These are phyloP conservation scores for Penicillium alfredii DNA, from an alignment of 495 filamentous ascomycete genomes.

Conservation along the genomic window DNA sequence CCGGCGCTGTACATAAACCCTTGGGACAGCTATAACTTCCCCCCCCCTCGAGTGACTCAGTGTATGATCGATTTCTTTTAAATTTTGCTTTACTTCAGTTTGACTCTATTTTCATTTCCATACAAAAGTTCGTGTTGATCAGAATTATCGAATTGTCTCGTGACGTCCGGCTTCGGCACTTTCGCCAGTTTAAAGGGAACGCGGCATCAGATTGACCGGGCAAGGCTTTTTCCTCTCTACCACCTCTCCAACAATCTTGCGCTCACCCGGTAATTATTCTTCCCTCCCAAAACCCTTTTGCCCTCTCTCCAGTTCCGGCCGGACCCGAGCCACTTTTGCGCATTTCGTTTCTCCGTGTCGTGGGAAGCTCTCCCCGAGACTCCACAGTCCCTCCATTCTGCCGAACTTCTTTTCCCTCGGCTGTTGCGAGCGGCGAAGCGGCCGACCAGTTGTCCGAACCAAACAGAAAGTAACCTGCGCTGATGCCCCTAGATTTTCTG, in stretches of 20 bases:
- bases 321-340: constrained; percentile 29
- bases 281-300: constrained; percentile 11
- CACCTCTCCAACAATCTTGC: constrained; percentile 3
- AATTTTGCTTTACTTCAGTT: too few relatives aligned
- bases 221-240: constrained; percentile 31
- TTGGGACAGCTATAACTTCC: too few relatives aligned
- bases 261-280: constrained; percentile 17
- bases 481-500: too few relatives aligned
- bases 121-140: too few relatives aligned
- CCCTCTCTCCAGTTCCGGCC: constrained; percentile 5
- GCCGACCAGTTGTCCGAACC: constrained; percentile 7
- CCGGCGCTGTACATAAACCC: too few relatives aligned
- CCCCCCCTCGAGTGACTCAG: too few relatives aligned
- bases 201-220: constrained; percentile 11
- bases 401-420: constrained; percentile 30
- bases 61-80: too few relatives aligned
- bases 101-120: too few relatives aligned
- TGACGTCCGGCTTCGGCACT: constrained; percentile 39
- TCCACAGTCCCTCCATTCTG: constrained; percentile 24
- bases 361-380: constrained; percentile 8
- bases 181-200: constrained; percentile 14
- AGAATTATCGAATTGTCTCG: constrained; percentile 12
- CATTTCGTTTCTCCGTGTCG: constrained; percentile 5
- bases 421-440: constrained; percentile 13
- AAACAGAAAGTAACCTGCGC: constrained; percentile 19